Conservation (phyloP, 78 protist species). For the Speleostelium caveatum region DNA sequence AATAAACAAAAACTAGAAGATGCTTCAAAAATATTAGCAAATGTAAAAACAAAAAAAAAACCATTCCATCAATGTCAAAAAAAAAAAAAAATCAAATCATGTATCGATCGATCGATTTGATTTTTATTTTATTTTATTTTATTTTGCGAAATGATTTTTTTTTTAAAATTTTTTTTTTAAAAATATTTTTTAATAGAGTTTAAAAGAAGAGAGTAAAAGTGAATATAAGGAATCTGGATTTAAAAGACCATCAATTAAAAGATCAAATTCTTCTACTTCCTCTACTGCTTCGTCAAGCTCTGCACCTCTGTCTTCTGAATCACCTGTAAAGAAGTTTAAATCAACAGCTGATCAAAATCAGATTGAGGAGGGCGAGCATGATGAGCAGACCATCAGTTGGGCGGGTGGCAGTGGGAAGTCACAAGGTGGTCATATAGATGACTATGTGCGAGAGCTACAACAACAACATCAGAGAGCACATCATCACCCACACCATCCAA, state of each 20-base stretch:
- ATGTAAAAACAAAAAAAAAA: neutral
- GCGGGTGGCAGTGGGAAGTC: neutral
- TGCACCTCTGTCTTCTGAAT: neutral
- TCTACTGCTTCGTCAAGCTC: neutral
- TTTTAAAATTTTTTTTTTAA: neutral
- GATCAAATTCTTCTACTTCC: neutral
- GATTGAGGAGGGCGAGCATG: slow-evolving; percentile 51
- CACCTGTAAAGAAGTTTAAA: neutral
- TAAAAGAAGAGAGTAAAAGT: neutral
- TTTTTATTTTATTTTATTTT: slow-evolving; percentile 6
- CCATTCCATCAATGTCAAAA: neutral
- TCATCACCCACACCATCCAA: neutral
- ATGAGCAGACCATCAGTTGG: neutral
- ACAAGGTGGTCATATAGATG: neutral
- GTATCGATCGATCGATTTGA: neutral
- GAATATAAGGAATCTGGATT: slow-evolving; percentile 51
- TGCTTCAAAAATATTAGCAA: slow-evolving; percentile 22
- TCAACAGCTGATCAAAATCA: neutral
- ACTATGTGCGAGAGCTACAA: neutral
- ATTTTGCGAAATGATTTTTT: neutral
- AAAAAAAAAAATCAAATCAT: neutral
- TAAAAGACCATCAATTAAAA: slow-evolving; percentile 54
- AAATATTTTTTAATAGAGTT: neutral
- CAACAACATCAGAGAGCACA: neutral
- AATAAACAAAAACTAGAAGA: slow-evolving; percentile 26